Evolutionary conservation across 345 rosid genomes (phyloP).

Genomic region (Angophora floribunda): DNA sequence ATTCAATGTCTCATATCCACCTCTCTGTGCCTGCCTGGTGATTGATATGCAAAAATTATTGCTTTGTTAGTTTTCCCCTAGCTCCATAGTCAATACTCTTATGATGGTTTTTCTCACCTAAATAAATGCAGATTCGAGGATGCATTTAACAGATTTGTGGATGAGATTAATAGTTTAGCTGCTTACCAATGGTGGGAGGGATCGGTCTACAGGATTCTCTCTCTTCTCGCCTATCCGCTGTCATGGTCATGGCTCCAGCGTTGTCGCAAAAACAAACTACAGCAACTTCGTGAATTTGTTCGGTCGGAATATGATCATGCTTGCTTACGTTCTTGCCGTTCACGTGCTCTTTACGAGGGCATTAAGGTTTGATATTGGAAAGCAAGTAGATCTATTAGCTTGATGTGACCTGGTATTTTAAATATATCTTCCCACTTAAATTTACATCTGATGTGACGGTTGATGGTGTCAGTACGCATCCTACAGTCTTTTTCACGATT

Average conservation of each 20-base stretch:
- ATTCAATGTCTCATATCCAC: not conserved
- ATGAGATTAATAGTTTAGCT: slow-evolving; percentile 80
- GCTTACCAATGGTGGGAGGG: slow-evolving; percentile 99
- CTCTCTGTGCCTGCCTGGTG: not conserved
- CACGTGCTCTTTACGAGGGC: slow-evolving; percentile 93
- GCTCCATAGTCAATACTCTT: not conserved
- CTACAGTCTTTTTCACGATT: not conserved
- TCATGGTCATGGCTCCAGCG: slow-evolving; percentile 92
- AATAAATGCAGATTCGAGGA: slow-evolving; percentile 56
- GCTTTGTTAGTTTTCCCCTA: not conserved
- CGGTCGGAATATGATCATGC: slow-evolving; percentile 95
- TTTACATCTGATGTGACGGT: not conserved
- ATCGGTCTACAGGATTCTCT: slow-evolving; percentile 59
- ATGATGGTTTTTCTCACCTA: not conserved
- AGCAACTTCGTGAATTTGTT: slow-evolving; percentile 90
- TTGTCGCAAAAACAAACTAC: slow-evolving; percentile 62
- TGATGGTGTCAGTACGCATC: not conserved
- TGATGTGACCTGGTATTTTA: not conserved
- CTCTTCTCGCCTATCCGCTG: slow-evolving; percentile 77
- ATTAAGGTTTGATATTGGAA: slow-evolving; percentile 51
- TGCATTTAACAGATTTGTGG: slow-evolving; percentile 79
- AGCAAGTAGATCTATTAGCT: not conserved
- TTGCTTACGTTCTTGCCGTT: slow-evolving; percentile 94
- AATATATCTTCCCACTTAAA: not conserved
- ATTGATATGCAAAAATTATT: not conserved